Evolutionary conservation across 2,329 filamentous ascomycete species (phyloP), one percentile per base, ranked within the genome.

Genomic region (Cercospora janseana): DNA sequence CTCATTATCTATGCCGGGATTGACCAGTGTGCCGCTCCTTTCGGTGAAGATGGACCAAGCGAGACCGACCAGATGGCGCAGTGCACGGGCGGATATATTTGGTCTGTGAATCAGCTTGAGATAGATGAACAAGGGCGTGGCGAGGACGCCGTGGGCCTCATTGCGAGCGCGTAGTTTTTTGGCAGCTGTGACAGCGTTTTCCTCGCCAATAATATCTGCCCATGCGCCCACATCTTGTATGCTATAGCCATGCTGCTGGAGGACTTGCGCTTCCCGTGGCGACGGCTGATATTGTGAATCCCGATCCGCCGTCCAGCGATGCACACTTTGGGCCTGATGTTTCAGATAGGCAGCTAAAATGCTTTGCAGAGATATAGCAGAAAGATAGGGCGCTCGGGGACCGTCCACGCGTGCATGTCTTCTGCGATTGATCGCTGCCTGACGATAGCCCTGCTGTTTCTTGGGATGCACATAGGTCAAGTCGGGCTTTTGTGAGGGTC

Each of bases 61-160:
- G 32, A 28, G 28, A 8, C 21, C 10, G 13, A 79, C 57, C 8
- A 79, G 61, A 34, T 72, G 56, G 16, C 70, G 68, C 29, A 79
- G 68, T 4, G 72, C 68, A 31, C 64, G 63, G 2, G 67, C 63
- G 51, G 70, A 69, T 8, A 79, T 60, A 37, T 68, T 56, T 15
- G 61, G 56, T 23, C 73, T 68, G n/a, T 73, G 71, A 35, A 80
- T 65, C 12, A 79, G 61, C 55, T 75, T 69, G 20, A 73, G 61
- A 13, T 74, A 62, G 10, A 81, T 64, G 52, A 79, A 79, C 5
- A 71, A 49, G 2, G 77, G 77, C 6, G 73, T 56, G 28, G 47
- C 59, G 18, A 38, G 31, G 13, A 46, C 38, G 15, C 31, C 9
- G 31, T 37, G 42, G n/a, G 18, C 13, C 13, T 41, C 24, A 6